These are phyloP conservation scores for Meira nashicola DNA, from an alignment of 1,284 basidiomycete genomes.

Conservation along the genomic window DNA sequence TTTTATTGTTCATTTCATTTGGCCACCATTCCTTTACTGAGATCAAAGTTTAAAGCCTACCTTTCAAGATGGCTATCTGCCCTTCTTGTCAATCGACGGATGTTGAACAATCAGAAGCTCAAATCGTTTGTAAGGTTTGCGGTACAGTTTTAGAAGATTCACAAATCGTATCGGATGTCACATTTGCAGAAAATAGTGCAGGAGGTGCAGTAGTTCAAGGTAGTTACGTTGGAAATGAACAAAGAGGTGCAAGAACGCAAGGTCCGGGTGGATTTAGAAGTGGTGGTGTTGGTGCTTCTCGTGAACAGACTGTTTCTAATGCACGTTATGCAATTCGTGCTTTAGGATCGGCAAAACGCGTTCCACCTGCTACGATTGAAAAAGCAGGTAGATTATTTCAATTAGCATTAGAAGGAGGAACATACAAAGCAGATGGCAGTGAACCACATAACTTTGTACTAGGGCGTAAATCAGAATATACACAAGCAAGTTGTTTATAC, in stretches of 20 bases:
- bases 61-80: constrained; percentile 38
- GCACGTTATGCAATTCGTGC: constrained; percentile 58
- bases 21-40: no score
- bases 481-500: constrained; percentile 91
- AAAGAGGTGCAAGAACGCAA: constrained; percentile 53
- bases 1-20: no score
- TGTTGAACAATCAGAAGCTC: constrained; percentile 42
- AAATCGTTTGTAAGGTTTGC: constrained; percentile 45
- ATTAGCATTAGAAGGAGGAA: constrained; percentile 76
- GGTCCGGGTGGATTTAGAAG: constrained; percentile 47
- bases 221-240: constrained; percentile 83
- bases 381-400: constrained; percentile 84
- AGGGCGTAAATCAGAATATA: constrained; percentile 83
- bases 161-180: constrained; percentile 85
- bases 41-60: no score
- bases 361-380: constrained; percentile 73
- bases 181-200: constrained; percentile 84
- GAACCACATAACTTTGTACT: constrained; percentile 50
- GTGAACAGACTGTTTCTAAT: constrained; percentile 82
- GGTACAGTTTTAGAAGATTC: constrained; percentile 79
- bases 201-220: constrained; percentile 95
- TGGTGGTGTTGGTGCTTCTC: constrained; percentile 51
- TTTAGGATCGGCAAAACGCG: constrained; percentile 52
- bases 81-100: constrained; percentile 40
- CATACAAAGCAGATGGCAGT: constrained; percentile 19